phyloP scores from a whole-genome alignment of 768 basidiomycete species.

The Phlegmacium glaucopus region DNA sequence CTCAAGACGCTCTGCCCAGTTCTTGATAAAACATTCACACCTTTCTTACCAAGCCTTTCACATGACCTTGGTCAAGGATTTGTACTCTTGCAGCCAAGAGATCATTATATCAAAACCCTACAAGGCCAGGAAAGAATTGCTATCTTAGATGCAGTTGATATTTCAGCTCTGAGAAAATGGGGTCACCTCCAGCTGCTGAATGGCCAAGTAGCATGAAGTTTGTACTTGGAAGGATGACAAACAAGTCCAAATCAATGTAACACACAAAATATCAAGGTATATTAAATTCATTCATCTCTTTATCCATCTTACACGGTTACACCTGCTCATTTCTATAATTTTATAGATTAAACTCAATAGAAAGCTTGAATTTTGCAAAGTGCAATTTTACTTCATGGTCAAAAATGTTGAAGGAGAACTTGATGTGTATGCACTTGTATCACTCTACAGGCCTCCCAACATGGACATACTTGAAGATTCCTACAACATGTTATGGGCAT shows the following conservation, averaged over 20 bases:
- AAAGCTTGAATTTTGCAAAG: not conserved
- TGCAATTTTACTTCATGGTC: not conserved
- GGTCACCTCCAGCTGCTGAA: not conserved
- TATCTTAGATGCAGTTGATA: not conserved
- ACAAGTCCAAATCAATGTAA: not conserved
- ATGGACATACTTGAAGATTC: not conserved
- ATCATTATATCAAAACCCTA: not conserved
- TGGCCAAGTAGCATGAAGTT: not conserved
- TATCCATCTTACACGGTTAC: not conserved
- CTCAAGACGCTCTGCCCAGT: not conserved
- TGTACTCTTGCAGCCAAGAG: not conserved
- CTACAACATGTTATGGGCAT: not conserved
- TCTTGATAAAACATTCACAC: not conserved
- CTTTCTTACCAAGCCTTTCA: not conserved
- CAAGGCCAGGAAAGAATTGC: not conserved
- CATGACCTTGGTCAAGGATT: not conserved
- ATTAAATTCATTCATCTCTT: not conserved
- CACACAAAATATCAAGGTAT: not conserved
- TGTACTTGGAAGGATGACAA: not conserved
- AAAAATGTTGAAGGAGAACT: not conserved
- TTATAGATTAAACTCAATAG: not conserved
- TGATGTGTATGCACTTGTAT: not conserved
- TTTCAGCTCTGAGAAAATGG: not conserved
- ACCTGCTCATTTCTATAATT: too few species aligned
- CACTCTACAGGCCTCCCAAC: not conserved